These are phyloP conservation scores for Durotheca rogersii DNA, from an alignment of 495 filamentous ascomycete genomes.

Conservation along the genomic window DNA sequence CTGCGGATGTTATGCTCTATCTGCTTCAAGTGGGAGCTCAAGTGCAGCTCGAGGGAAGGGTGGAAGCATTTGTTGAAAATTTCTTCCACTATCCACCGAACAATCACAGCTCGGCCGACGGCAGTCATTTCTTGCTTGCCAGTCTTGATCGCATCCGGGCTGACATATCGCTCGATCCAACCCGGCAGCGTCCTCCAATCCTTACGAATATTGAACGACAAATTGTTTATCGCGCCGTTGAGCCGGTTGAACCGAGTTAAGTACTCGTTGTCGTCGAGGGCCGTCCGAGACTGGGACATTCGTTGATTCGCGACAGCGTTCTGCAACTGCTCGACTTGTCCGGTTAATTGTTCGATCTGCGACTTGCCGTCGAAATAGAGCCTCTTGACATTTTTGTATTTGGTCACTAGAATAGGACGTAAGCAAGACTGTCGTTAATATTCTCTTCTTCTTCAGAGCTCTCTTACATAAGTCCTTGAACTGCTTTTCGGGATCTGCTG, in stretches of 20 bases:
- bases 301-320: constrained; percentile 95
- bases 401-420: constrained; percentile 61
- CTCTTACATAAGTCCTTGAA: constrained; percentile 69
- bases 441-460: too few relatives aligned
- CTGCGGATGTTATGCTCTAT: constrained; percentile 89
- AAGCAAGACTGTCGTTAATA: constrained; percentile 5
- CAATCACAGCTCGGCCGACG: constrained; percentile 86
- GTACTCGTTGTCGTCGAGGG: constrained; percentile 96
- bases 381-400: constrained; percentile 97
- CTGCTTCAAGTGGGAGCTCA: constrained; percentile 76
- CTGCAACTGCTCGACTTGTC: constrained; percentile 91
- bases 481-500: constrained; percentile 53
- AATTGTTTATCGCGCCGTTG: constrained; percentile 91
- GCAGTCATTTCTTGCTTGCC: constrained; percentile 97
- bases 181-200: constrained; percentile 78
- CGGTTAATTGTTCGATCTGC: constrained; percentile 81
- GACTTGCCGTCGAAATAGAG: constrained; percentile 95
- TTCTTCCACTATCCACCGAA: constrained; percentile 87
- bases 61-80: constrained; percentile 91
- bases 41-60: constrained; percentile 70
- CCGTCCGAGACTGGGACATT: constrained; percentile 89
- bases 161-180: constrained; percentile 78
- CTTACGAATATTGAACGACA: constrained; percentile 93
- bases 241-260: constrained; percentile 84
- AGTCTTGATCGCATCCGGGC: constrained; percentile 73